These are phyloP conservation scores for Leucocoprinus leucothites DNA, from an alignment of 768 basidiomycete species.

Conservation along the genomic window DNA sequence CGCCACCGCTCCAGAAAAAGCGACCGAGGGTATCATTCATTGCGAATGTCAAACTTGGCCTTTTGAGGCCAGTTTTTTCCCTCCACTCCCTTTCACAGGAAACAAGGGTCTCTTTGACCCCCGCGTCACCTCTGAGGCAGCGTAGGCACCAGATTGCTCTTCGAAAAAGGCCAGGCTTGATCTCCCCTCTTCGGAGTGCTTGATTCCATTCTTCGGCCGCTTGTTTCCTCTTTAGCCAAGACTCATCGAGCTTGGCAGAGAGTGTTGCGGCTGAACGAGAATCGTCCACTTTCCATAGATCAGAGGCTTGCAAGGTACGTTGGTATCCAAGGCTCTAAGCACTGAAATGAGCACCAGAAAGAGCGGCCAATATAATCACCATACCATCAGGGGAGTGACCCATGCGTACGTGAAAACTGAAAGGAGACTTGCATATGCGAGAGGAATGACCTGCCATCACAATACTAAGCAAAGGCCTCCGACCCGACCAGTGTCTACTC, in stretches of 20 bases:
- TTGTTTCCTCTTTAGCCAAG: slow-evolving; percentile 47
- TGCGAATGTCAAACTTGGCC: slow-evolving; percentile 55
- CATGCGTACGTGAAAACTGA: slow-evolving; percentile 63
- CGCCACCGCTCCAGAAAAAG: slow-evolving; percentile 62
- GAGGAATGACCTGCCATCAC: slow-evolving; percentile 47
- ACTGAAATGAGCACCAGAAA: neutral
- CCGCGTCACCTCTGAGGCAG: slow-evolving; percentile 21
- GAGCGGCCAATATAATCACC: neutral
- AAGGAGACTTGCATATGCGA: slow-evolving; percentile 54
- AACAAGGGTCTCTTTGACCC: slow-evolving; percentile 23
- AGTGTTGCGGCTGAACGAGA: slow-evolving; percentile 47
- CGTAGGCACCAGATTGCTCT: slow-evolving; percentile 41
- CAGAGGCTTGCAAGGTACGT: slow-evolving; percentile 69
- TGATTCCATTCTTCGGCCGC: slow-evolving; percentile 57
- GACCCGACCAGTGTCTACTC: slow-evolving; percentile 4
- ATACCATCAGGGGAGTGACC: slow-evolving; percentile 59
- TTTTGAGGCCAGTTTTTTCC: slow-evolving; percentile 37
- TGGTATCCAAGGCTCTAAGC: slow-evolving; percentile 62
- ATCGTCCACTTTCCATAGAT: slow-evolving; percentile 66
- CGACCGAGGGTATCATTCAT: slow-evolving; percentile 57
- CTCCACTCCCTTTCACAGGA: slow-evolving; percentile 42
- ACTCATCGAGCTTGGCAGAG: slow-evolving; percentile 49
- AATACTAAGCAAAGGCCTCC: neutral
- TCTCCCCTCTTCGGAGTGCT: slow-evolving; percentile 40
- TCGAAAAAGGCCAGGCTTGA: slow-evolving; percentile 36